These are phyloP conservation scores for Trypanosoma lewisi DNA, from an alignment of 208 protist species.

Conservation along the genomic window DNA sequence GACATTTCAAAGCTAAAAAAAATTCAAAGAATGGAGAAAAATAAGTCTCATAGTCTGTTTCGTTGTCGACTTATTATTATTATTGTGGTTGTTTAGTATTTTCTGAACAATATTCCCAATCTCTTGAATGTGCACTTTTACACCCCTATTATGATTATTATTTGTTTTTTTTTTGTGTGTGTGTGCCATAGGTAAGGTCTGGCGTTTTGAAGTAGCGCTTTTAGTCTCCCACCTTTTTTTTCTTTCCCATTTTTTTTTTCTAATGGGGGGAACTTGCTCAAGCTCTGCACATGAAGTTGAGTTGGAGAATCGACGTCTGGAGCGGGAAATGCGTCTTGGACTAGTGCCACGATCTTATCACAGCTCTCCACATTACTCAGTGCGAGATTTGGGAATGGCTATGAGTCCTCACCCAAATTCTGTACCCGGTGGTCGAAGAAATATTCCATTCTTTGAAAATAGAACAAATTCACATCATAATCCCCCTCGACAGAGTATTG, in stretches of 20 bases:
- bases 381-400: background rate
- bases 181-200: background rate
- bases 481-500: background rate
- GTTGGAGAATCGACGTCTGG: slow-evolving; percentile 25
- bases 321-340: slow-evolving; percentile 27
- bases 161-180: slow-evolving; percentile 6
- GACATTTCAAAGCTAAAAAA: slow-evolving; percentile 4
- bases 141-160: slow-evolving; percentile 1
- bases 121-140: background rate
- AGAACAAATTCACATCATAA: background rate
- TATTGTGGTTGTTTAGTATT: background rate
- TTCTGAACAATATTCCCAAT: background rate
- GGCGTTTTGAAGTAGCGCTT: no score
- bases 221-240: slow-evolving; percentile 17
- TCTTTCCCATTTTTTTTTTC: slow-evolving; percentile 25
- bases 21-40: background rate
- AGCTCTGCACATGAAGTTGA: slow-evolving; percentile 17
- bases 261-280: slow-evolving; percentile 21
- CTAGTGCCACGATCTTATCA: background rate
- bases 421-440: background rate
- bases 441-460: background rate
- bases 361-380: background rate
- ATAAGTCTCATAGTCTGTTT: background rate
- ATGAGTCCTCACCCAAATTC: background rate
- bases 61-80: background rate